Evolutionary conservation across 108 stramenopile genomes (phyloP).

Genomic region (Stephanodiscus triporus): DNA sequence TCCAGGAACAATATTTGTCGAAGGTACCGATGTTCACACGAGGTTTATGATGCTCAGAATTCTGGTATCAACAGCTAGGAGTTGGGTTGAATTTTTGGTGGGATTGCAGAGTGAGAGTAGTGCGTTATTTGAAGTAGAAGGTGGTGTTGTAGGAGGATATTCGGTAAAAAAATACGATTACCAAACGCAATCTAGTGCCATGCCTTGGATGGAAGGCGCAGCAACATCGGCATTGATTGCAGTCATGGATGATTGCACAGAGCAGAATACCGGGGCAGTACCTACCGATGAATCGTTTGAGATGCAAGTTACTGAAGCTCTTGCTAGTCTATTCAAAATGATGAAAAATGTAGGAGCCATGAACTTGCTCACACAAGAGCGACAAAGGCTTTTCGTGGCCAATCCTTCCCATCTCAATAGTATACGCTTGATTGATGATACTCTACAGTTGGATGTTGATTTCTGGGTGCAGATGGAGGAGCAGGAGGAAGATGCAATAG

Average conservation of each 20-base stretch:
- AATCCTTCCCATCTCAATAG: not conserved
- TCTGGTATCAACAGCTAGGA: not conserved
- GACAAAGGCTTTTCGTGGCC: not conserved
- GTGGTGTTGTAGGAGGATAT: not conserved
- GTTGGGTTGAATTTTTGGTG: constrained; percentile 4
- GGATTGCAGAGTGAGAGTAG: not conserved
- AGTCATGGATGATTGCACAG: too few relatives aligned
- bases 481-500: too few relatives aligned
- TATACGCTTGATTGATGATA: not conserved
- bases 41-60: not conserved
- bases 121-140: not conserved
- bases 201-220: not conserved
- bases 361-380: not conserved
- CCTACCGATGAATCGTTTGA: too few relatives aligned
- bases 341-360: not conserved
- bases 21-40: not conserved
- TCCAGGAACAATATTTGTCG: not conserved
- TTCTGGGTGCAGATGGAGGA: not conserved
- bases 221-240: not conserved
- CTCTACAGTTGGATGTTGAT: not conserved
- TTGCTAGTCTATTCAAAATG: not conserved
- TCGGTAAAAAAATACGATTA: too few relatives aligned
- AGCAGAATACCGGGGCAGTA: too few relatives aligned
- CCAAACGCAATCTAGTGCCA: not conserved
- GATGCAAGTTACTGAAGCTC: not conserved